A percentile compares a stretch with the other conserved stretches of the same genome.
Conservation (phyloP, 2,329 filamentous ascomycete species). For the Xylaria sp. region DNA sequence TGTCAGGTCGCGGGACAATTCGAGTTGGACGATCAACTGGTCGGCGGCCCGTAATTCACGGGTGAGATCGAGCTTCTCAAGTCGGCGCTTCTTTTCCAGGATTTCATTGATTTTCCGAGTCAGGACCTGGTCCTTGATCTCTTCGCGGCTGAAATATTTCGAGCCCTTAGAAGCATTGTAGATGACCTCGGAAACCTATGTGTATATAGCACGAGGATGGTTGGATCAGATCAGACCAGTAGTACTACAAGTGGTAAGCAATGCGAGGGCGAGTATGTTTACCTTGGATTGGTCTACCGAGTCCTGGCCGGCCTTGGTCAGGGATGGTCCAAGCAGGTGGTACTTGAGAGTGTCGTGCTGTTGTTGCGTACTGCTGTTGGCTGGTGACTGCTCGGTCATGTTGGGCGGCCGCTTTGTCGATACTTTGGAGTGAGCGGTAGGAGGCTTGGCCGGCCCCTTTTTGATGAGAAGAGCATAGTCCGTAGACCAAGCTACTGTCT, state of each 20-base stretch:
- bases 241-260: no score
- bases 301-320: conserved; percentile 93
- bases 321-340: conserved; percentile 82
- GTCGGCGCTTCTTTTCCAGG: conserved; percentile 69
- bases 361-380: not conserved
- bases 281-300: conserved; percentile 89
- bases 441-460: not conserved
- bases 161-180: conserved; percentile 96
- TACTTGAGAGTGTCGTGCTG: conserved; percentile 75
- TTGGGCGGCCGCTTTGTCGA: not conserved
- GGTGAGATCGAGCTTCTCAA: conserved; percentile 76
- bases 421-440: not conserved
- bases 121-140: conserved; percentile 76
- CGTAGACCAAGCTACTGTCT: no score
- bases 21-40: conserved; percentile 77
- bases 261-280: conserved; percentile 10
- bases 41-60: conserved; percentile 77
- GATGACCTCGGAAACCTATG: conserved; percentile 87
- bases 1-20: conserved; percentile 76
- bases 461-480: no score
- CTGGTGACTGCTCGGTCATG: not conserved
- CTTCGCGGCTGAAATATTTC: conserved; percentile 93
- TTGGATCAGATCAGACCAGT: not conserved
- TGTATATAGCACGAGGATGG: not conserved
- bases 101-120: conserved; percentile 86